A percentile compares a stretch with the other conserved stretches of the same genome.
Evolutionary conservation across 2,329 filamentous ascomycete species (phyloP).

Genomic region (Fusarium pininemorale): DNA sequence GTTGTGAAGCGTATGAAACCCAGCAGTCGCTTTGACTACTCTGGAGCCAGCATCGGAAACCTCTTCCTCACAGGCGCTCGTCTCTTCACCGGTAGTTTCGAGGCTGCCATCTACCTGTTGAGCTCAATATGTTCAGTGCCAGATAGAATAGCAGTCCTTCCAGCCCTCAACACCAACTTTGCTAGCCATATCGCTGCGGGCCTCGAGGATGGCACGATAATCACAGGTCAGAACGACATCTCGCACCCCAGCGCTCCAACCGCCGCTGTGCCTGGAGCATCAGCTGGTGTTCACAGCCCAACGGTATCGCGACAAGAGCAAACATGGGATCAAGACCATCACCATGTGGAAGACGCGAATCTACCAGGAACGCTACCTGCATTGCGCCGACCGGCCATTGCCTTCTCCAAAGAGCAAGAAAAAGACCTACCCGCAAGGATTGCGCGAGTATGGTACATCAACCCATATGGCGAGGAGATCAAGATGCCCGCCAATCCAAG

Average conservation of each 20-base stretch:
- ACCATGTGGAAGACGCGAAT: slow-evolving; percentile 80
- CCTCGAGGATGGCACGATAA: slow-evolving; percentile 77
- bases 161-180: slow-evolving; percentile 94
- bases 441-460: slow-evolving; percentile 93
- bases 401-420: slow-evolving; percentile 79
- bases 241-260: slow-evolving; percentile 81
- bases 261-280: slow-evolving; percentile 46
- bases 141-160: slow-evolving; percentile 78
- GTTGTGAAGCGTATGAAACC: slow-evolving; percentile 80
- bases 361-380: slow-evolving; percentile 83
- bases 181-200: slow-evolving; percentile 92
- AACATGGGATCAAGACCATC: slow-evolving; percentile 64
- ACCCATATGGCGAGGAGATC: slow-evolving; percentile 97
- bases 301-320: slow-evolving; percentile 53
- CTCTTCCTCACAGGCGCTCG: slow-evolving; percentile 85
- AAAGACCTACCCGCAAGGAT: slow-evolving; percentile 82
- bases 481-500: slow-evolving; percentile 83
- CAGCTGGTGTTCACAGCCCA: slow-evolving; percentile 44
- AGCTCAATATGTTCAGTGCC: slow-evolving; percentile 88
- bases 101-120: slow-evolving; percentile 90
- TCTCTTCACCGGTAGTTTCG: slow-evolving; percentile 91
- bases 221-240: slow-evolving; percentile 93
- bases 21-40: slow-evolving; percentile 79
- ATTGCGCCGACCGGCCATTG: slow-evolving; percentile 81
- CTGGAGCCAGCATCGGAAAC: slow-evolving; percentile 79